Percentiles rank a stretch among this genome's conserved stretches.
Evolutionary conservation across 2,329 filamentous ascomycete species (phyloP).

Genomic region (Daldinia sp.): DNA sequence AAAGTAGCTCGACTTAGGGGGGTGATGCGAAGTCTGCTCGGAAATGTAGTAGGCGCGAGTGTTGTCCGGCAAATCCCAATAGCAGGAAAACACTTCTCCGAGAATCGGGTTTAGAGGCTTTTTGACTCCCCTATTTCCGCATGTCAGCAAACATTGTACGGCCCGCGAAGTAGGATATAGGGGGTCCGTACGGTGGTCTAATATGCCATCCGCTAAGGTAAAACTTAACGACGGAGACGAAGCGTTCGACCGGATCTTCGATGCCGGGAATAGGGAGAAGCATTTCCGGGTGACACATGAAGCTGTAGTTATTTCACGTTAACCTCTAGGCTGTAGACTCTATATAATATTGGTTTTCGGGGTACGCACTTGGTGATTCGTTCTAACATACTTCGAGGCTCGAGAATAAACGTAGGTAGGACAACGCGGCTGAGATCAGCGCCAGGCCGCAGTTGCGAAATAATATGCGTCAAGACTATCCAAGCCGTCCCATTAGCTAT

Average conservation of each 20-base stretch:
- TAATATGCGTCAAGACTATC: conserved; percentile 92
- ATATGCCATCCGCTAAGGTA: conserved; percentile 99
- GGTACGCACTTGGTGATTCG: conserved; percentile 90
- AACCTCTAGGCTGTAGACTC: conserved; percentile 20
- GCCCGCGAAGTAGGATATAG: background rate
- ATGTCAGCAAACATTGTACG: conserved; percentile 19
- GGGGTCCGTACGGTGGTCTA: conserved; percentile 80
- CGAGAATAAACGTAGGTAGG: conserved; percentile 95
- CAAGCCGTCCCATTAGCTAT: conserved; percentile 20
- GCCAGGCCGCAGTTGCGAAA: conserved; percentile 93
- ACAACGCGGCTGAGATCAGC: conserved; percentile 95
- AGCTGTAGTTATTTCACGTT: conserved; percentile 62
- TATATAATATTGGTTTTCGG: background rate
- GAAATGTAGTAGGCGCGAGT: conserved; percentile 94
- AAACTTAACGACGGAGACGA: conserved; percentile 96
- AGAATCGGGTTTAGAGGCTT: conserved; percentile 97
- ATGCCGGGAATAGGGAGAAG: conserved; percentile 87
- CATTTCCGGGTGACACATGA: conserved; percentile 99
- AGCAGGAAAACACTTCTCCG: conserved; percentile 92
- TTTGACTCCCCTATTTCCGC: conserved; percentile 80
- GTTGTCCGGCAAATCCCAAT: conserved; percentile 88
- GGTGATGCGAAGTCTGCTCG: conserved; percentile 97
- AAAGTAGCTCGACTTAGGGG: conserved; percentile 98
- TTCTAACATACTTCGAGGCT: conserved; percentile 97
- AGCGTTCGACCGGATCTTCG: conserved; percentile 87